Base-by-base conservation (phyloP, 345 rosid genomes). In the Populus davidiana region DNA sequence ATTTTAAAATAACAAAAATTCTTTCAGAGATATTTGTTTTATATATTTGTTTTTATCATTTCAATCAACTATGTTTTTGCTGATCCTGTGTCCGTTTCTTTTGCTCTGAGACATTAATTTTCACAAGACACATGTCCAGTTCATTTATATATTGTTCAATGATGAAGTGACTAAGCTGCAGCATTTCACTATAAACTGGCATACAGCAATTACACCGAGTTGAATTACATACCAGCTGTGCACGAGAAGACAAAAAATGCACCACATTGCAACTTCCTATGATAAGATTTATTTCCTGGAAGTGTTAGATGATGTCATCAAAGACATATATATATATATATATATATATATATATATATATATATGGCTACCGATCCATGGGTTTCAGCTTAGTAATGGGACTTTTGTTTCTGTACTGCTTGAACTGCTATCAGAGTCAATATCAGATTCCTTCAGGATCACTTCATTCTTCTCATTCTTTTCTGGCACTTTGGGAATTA, bases 341-440 rank as follows among this genome's bases (percentile, higher is more conserved):
- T 29, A 29, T 2, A 31, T 31, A 31, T 2, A 31, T 31, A 31
- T 31, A 31, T 31, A 31, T 33, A 74, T 54, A 54, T 52, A 50
- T 47, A 36, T 73, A 69, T 35, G 17, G 33, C 25, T 21, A n/a
- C 33, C 31, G 39, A 12, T 36, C 68, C 72, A 23, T 54, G 67
- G 77, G 56, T 69, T 80, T 50, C 72, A 39, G 78, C 76, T 78
- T 20, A 49, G 79, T 72, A 31, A 39, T 80, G 73, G 78, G 67
- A 76, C 56, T 76, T 79, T 79, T 41, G 79, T 81, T 66, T 85
- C 81, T 69, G 80, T 79, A 63, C 81, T 85, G 74, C 85, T 79
- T 44, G 88, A 81, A 82, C 83, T 86, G 80, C 88, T 77, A 67
- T 73, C 84, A 18, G 88, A 82, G 65, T 72, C 78, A 50, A 71